phyloP scores from a whole-genome alignment of 345 rosid species.

The Sonneratia alba region DNA sequence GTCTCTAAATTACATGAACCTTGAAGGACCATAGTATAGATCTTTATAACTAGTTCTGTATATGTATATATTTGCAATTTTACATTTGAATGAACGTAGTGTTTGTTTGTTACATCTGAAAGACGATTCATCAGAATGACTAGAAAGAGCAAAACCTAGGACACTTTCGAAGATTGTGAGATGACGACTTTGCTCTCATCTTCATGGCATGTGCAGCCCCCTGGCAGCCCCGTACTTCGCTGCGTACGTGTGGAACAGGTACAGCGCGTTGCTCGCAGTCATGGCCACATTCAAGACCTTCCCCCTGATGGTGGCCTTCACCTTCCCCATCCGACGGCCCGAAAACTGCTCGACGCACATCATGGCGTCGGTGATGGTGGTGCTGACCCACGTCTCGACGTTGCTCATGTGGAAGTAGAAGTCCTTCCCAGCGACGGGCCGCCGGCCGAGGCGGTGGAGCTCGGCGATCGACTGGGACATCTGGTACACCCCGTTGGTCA shows the following conservation, averaged over 20 bases:
- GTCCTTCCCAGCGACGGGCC: slow-evolving; percentile 13
- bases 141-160: neutral
- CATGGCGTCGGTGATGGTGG: slow-evolving; percentile 63
- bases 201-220: slow-evolving; percentile 1
- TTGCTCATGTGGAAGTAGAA: slow-evolving; percentile 46
- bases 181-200: neutral
- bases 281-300: slow-evolving; percentile 73
- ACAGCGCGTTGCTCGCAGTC: slow-evolving; percentile 69
- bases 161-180: neutral
- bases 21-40: too few species aligned
- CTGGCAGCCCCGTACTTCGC: slow-evolving; percentile 23
- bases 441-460: slow-evolving; percentile 28
- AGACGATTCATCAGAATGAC: neutral
- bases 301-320: slow-evolving; percentile 61
- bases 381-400: slow-evolving; percentile 63
- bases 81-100: neutral
- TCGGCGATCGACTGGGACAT: slow-evolving; percentile 52
- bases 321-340: slow-evolving; percentile 47
- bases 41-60: too few species aligned
- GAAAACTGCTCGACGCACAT: slow-evolving; percentile 48
- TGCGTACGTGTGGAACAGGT: slow-evolving; percentile 57
- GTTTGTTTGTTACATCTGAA: neutral
- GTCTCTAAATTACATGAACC: too few species aligned
- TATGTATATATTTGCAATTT: neutral
- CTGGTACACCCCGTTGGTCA: slow-evolving; percentile 42